Evolutionary conservation across 2,329 filamentous ascomycete genomes (phyloP), one percentile per base, ranked within the genome.

Genomic region (Neofusicoccum ribis): DNA sequence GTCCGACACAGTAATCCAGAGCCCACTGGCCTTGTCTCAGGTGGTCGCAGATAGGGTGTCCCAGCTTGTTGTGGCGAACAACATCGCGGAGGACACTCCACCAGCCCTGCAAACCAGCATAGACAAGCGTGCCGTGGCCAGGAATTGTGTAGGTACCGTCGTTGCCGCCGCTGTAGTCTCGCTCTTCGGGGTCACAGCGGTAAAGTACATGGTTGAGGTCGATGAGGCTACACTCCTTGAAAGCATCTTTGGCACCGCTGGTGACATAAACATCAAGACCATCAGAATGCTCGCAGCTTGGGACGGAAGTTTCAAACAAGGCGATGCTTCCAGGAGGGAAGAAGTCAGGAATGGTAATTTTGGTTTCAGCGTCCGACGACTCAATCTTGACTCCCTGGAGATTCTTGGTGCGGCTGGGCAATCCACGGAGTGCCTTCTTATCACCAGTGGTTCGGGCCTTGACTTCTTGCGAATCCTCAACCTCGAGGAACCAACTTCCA

Each of bases 41-140:
- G 73, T 99, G 94, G 72, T 97, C 90, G 77, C 94, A 98, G 11
- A 99, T 84, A 0, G 95, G 91, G 74, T 99, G 95, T 0, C 91
- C 95, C 8, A 99, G 86, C 74, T 98, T 88, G 76, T 99, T 99
- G 68, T 95, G 88, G 59, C 85, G 86, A 70, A 98, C 91, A 67
- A 99, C 90, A 65, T 91, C 84, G 71, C 92, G 89, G 47, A 99
- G 81, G 0, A 97, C 83, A 75, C 93, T 97, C 93, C 94, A 97
- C 94, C 95, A 99, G 43, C 96, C 96, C 77, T 99, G 95, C n/a
- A 99, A 84, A 67, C 95, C 95, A 67, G 94, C 94, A 77, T 98
- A 99, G 2, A 97, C 91, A 47, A 97, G 85, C 66, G 90, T 88
- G 2, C 93, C 94, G 73, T 93, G 83, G 1, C 89, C 89, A 1